Evolutionary conservation across 495 filamentous ascomycete species (phyloP), one percentile per base, ranked within the genome.

Genomic region (Penicillium ochrochloron): DNA sequence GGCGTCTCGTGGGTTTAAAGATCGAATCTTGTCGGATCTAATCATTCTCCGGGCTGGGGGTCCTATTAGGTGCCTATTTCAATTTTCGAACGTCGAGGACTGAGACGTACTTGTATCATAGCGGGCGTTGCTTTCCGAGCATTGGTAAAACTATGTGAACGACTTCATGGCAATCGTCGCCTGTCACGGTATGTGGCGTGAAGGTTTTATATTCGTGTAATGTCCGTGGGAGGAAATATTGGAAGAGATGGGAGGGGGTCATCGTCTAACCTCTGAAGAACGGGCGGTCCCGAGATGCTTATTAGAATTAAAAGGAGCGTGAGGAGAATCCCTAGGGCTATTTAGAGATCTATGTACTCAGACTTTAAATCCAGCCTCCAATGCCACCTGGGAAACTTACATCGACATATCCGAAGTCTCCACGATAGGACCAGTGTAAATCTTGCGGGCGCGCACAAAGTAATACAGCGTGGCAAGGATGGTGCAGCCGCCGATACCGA

Each of bases 391-490:
- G 17, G 41, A 44, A 44, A 5, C 41, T 44, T 44, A 44, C 41
- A 44, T 44, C 41, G 41, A 44, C 17, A 44, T 44, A 17, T 44
- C 41, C 41, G 41, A 44, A 44, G 7, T 44, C 41, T 81, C 70
- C 27, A 78, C 67, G 2, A 82, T 63, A 8, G 79, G 80, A 12
- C 78, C 80, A 6, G 62, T 63, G 55, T 80, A 83, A 7, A 69
- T 66, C 23, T 78, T 71, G 35, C 70, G 66, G 6, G 73, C 80
- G 60, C 70, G 67, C 15, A 80, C 14, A 23, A 70, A 34, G 59
- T 81, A 83, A 59, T 81, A 83, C 17, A 74, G 37, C 11, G 77
- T 12, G 11, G 73, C 70, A 41, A 75, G 67, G 33, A 81, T 69
- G 3, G 80, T 61, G n/a, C 72, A 69, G n/a, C 67, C 67, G 7